phyloP scores from a whole-genome alignment of 805 yeast species.

The Komagataella phaffii region DNA sequence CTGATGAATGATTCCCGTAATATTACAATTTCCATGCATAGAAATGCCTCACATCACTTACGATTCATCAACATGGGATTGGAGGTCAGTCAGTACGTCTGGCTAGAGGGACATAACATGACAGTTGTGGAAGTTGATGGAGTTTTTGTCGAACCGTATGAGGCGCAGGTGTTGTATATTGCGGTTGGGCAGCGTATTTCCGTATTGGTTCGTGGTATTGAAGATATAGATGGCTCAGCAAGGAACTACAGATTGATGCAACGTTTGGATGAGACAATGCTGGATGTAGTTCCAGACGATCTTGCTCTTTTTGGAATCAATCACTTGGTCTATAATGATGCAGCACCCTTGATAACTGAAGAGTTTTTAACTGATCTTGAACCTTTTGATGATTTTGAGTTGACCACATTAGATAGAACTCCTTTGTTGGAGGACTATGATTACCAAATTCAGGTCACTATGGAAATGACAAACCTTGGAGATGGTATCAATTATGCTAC shows the following conservation, averaged over 20 bases:
- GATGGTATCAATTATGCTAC: slow-evolving; percentile 71
- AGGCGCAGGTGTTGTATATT: slow-evolving; percentile 41
- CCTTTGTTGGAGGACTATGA: slow-evolving; percentile 47
- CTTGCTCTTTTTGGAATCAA: slow-evolving; percentile 41
- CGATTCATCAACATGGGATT: slow-evolving; percentile 57
- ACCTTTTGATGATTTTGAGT: slow-evolving; percentile 32
- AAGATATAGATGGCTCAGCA: slow-evolving; percentile 15
- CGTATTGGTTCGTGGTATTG: slow-evolving; percentile 29
- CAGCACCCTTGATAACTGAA: slow-evolving; percentile 17
- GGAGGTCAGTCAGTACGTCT: slow-evolving; percentile 61
- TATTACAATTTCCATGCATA: slow-evolving; percentile 38
- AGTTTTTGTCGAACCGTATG: slow-evolving; percentile 43
- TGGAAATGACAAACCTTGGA: slow-evolving; percentile 54
- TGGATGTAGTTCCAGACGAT: slow-evolving; percentile 53
- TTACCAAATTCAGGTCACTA: slow-evolving; percentile 41
- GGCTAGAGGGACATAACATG: slow-evolving; percentile 58
- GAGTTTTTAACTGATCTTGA: slow-evolving; percentile 41
- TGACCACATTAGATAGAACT: slow-evolving; percentile 23
- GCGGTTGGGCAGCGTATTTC: slow-evolving; percentile 78
- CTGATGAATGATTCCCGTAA: slow-evolving; percentile 55
- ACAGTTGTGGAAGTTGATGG: slow-evolving; percentile 70
- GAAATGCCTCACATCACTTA: slow-evolving; percentile 48
- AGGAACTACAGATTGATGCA: slow-evolving; percentile 48
- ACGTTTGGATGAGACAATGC: slow-evolving; percentile 49
- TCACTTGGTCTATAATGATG: slow-evolving; percentile 35